phyloP scores from a whole-genome alignment of 1,284 basidiomycete genomes.

The Puccinia hordei region DNA sequence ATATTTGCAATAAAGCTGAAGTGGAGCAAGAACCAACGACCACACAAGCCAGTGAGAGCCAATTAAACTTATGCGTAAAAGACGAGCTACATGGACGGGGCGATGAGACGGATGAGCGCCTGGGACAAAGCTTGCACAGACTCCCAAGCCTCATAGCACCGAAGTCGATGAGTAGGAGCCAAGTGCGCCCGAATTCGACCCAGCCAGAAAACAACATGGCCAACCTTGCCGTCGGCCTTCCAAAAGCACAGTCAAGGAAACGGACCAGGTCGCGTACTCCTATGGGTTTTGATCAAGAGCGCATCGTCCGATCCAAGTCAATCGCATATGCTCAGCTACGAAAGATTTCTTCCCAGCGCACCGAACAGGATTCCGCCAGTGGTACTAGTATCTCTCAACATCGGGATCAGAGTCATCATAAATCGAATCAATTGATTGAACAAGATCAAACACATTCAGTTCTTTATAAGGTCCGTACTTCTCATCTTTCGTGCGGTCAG shows the following conservation, averaged over 20 bases:
- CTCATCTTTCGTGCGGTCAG: background rate
- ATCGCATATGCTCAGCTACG: constrained; percentile 8
- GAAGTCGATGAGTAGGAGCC: constrained; percentile 9
- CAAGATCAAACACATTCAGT: background rate
- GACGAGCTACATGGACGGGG: background rate
- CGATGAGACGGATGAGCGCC: too few relatives aligned
- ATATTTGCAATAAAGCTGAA: background rate
- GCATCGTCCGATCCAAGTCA: background rate
- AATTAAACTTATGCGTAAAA: background rate
- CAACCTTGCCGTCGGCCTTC: background rate
- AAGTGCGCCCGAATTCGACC: background rate
- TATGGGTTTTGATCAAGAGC: background rate
- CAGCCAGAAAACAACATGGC: background rate
- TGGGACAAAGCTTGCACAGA: background rate
- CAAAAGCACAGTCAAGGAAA: constrained; percentile 10
- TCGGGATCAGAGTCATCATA: background rate
- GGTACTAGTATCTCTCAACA: background rate
- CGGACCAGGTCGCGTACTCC: constrained; percentile 17
- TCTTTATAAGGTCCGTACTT: background rate
- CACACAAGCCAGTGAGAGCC: constrained; percentile 9
- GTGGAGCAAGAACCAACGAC: constrained; percentile 11
- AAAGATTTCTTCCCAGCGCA: background rate
- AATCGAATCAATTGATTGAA: background rate
- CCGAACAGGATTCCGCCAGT: background rate
- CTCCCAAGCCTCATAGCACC: background rate